Evolutionary conservation across 2,329 filamentous ascomycete species (phyloP).

Genomic region (Dendrostoma leiphaemia): DNA sequence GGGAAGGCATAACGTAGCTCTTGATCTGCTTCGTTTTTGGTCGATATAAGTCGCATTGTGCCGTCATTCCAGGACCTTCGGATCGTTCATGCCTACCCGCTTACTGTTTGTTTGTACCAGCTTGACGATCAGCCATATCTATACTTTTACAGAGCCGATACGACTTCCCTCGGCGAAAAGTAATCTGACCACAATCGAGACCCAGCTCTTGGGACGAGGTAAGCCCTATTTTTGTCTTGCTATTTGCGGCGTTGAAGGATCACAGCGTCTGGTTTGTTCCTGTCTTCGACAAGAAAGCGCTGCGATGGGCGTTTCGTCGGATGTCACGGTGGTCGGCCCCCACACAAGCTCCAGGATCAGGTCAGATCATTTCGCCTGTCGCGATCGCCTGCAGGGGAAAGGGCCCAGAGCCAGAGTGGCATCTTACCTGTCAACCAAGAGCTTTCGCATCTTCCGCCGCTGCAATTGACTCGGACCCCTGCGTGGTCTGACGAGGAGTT

Average conservation of each 20-base stretch:
- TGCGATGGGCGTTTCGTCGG: neutral
- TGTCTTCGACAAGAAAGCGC: too few relatives aligned
- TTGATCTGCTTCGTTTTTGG: neutral
- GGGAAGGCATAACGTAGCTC: neutral
- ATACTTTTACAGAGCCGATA: neutral
- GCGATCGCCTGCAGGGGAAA: constrained; percentile 5
- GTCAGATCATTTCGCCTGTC: constrained; percentile 4
- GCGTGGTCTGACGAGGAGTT: neutral
- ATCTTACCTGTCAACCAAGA: neutral
- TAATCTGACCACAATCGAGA: neutral
- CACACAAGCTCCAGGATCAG: constrained; percentile 1
- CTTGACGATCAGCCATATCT: too few relatives aligned
- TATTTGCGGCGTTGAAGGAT: neutral
- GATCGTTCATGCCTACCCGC: neutral
- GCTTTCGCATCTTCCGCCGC: neutral
- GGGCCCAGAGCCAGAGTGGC: neutral
- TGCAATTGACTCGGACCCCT: neutral
- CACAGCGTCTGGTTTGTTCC: too few relatives aligned
- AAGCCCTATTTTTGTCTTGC: neutral
- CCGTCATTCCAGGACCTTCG: neutral
- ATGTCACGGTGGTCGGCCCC: neutral
- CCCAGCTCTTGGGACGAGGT: neutral
- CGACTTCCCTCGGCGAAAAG: neutral
- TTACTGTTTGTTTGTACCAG: too few relatives aligned
- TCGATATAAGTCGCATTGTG: neutral